Base-by-base conservation (phyloP, 176 grass and related monocot species). In the Cenchrus fungigraminus region DNA sequence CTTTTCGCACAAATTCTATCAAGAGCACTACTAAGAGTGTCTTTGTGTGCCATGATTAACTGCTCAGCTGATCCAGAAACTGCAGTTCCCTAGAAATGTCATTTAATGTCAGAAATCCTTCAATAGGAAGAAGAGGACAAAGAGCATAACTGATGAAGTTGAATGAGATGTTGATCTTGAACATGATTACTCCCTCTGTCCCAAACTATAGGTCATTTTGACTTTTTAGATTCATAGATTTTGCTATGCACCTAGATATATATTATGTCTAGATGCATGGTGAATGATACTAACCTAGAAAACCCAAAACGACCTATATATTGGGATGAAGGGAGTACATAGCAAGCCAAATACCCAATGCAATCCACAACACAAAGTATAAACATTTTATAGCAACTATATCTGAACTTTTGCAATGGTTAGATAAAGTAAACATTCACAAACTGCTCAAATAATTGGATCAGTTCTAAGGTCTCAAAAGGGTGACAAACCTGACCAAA, bases 401-500 rank as follows among this genome's bases (percentile, higher is more conserved):
- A 32, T 78, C 77, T 50, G 34, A 77, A 77, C 8, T 82, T 12
- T 29, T 69, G 4, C 25, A 14, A 88, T 58, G 13, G 9, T 78
- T 82, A 43, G 40, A 60, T 12, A 70, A 64, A 42, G 6, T 67
- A 84, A 25, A 83, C 60, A 19, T 34, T 57, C 40, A 56, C 8
- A 56, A 78, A 65, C 17, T 40, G 52, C 40, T 46, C 16, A 54
- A 63, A 14, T 17, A 74, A 75, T 54, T 52, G 22, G 0, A 22
- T 84, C 16, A 61, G 59, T 73, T 44, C 59, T 40, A 86, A 47
- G 6, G 60, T 20, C 70, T 29, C 44, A 71, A 84, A 84, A 72
- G 90, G 90, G 79, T 59, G 57, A 88, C 91, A 79, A 64, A 98
- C 97, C 93, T 96, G 91, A 70, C 97, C 93, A 76, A 98, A 95